Evolutionary conservation across 129 eudicot species (phyloP).

Genomic region (Gnaphalium uliginosum): DNA sequence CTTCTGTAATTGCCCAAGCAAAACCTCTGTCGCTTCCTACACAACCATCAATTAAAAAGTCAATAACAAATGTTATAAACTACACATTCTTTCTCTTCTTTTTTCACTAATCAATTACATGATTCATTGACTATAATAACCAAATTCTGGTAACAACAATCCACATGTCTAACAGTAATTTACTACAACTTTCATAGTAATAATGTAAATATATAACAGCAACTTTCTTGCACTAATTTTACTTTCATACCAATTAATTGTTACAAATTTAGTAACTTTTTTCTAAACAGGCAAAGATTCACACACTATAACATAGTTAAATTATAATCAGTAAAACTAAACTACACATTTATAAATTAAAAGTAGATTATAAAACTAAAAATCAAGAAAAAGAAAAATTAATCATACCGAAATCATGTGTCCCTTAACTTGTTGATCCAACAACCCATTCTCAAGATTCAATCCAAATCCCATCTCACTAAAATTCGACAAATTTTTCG

Average conservation of each 20-base stretch:
- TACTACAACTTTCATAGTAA: too few relatives aligned
- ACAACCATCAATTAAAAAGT: background rate
- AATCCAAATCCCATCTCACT: conserved; percentile 60
- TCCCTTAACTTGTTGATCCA: conserved; percentile 52
- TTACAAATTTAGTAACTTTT: background rate
- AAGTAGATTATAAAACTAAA: background rate
- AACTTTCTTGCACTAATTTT: background rate
- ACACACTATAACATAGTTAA: background rate
- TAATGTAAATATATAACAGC: too few relatives aligned
- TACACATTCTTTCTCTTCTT: background rate
- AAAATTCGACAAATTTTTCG: conserved; percentile 48
- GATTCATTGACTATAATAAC: background rate
- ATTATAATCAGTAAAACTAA: background rate
- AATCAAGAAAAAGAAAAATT: background rate
- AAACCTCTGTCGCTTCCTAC: conserved; percentile 77
- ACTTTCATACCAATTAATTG: background rate
- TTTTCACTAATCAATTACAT: background rate
- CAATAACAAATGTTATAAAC: background rate
- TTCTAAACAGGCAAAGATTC: background rate
- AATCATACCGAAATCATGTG: conserved; percentile 66
- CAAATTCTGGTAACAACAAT: background rate
- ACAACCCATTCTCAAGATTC: conserved; percentile 32
- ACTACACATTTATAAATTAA: background rate
- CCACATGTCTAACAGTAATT: too few relatives aligned
- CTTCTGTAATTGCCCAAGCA: conserved; percentile 58